Evolutionary conservation across 495 filamentous ascomycete species (phyloP).

Genomic region (Bacidia rubella): DNA sequence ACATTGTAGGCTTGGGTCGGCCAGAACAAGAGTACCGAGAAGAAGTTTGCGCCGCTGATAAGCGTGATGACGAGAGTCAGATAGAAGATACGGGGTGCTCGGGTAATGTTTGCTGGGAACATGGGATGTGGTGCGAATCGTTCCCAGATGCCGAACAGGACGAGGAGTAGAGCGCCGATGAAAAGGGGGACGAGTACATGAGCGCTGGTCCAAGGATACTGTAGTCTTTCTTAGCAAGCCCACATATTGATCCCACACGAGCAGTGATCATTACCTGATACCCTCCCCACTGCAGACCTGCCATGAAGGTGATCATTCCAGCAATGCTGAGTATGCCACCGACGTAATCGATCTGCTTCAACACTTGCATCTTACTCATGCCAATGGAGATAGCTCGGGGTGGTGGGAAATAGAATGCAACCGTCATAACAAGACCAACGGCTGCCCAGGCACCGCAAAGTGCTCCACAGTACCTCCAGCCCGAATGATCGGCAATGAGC

Average conservation of each 20-base stretch:
- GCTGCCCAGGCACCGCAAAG: slow-evolving; percentile 48
- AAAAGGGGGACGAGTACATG: slow-evolving; percentile 49
- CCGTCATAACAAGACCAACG: slow-evolving; percentile 45
- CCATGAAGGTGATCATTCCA: slow-evolving; percentile 52
- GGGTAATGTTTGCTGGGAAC: slow-evolving; percentile 48
- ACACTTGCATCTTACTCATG: slow-evolving; percentile 33
- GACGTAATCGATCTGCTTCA: slow-evolving; percentile 48
- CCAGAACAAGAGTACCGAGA: slow-evolving; percentile 62
- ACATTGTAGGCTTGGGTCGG: slow-evolving; percentile 63
- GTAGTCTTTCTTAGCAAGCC: slow-evolving; percentile 7
- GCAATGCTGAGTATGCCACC: slow-evolving; percentile 53
- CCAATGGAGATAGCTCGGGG: slow-evolving; percentile 41
- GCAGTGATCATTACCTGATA: slow-evolving; percentile 35
- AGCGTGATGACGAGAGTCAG: slow-evolving; percentile 59
- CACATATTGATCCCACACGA: too few relatives aligned
- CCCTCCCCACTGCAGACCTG: slow-evolving; percentile 55
- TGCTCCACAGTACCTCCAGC: slow-evolving; percentile 52
- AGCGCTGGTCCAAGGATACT: slow-evolving; percentile 45
- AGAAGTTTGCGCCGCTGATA: slow-evolving; percentile 64
- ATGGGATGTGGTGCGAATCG: slow-evolving; percentile 49
- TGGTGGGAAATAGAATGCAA: slow-evolving; percentile 54
- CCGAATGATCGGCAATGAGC: slow-evolving; percentile 43
- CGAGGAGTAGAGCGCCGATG: slow-evolving; percentile 37
- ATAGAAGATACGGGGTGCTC: slow-evolving; percentile 46
- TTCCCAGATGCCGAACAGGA: slow-evolving; percentile 49